phyloP scores from a whole-genome alignment of 257 asterid genomes.

The Solanum boliviense region DNA sequence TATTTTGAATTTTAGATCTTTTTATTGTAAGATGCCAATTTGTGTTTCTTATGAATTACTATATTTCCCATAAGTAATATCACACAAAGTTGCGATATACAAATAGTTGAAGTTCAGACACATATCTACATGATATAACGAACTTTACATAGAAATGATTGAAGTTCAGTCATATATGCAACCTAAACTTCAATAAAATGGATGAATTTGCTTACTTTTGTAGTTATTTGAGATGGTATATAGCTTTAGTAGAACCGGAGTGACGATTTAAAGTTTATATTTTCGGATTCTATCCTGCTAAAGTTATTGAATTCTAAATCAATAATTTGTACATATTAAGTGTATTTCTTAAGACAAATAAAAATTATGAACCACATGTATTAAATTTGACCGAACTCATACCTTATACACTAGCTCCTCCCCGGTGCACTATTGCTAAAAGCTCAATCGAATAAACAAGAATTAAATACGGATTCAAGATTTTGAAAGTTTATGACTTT shows the following conservation, averaged over 20 bases:
- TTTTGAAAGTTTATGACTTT: background rate
- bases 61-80: background rate
- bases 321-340: background rate
- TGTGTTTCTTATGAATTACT: background rate
- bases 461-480: background rate
- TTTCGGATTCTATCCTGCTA: fast-evolving
- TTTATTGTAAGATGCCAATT: background rate
- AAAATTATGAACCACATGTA: background rate
- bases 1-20: background rate
- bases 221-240: background rate
- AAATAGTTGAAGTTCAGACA: background rate
- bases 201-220: background rate
- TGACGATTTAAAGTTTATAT: background rate
- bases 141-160: background rate
- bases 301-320: background rate
- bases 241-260: background rate
- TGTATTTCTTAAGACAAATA: background rate
- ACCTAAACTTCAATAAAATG: background rate
- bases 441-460: background rate
- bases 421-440: background rate
- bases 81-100: background rate
- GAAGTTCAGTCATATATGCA: background rate
- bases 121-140: background rate
- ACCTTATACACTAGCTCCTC: background rate
- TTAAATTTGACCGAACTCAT: background rate